phyloP scores from a whole-genome alignment of 768 basidiomycete species.

The Auricularia sp. region DNA sequence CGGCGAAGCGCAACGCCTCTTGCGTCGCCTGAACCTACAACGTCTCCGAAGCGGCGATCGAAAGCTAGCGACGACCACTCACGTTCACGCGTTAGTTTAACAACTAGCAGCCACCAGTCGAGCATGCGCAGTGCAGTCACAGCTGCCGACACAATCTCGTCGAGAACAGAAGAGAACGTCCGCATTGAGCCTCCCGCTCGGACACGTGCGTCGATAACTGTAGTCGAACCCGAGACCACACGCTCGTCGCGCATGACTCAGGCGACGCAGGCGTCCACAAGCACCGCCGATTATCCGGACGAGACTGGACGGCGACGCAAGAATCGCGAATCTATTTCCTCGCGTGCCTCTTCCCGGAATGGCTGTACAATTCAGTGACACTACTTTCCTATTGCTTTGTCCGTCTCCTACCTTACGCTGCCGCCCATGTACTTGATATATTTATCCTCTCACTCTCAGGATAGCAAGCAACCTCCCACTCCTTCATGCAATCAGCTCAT shows the following conservation, averaged over 20 bases:
- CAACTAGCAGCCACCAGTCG: conserved; percentile 39
- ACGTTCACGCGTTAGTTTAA: conserved; percentile 48
- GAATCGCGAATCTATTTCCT: neutral
- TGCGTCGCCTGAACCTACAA: neutral
- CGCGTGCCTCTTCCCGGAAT: neutral
- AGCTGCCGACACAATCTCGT: conserved; percentile 32
- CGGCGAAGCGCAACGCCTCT: neutral
- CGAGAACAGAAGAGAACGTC: neutral
- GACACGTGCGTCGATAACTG: neutral
- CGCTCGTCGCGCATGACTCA: neutral
- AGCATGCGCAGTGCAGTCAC: conserved; percentile 52
- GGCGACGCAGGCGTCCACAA: neutral
- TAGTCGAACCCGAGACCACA: neutral
- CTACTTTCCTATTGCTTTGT: neutral
- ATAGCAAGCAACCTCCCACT: neutral
- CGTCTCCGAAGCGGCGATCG: conserved; percentile 22
- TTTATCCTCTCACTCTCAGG: neutral
- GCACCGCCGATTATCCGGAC: neutral
- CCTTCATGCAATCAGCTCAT: neutral
- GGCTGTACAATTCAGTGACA: conserved; percentile 1
- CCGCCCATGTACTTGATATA: neutral
- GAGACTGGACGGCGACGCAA: conserved; percentile 1
- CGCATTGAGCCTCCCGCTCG: neutral
- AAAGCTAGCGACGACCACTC: conserved; percentile 36
- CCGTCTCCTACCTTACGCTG: neutral